Conservation (phyloP, 2,329 filamentous ascomycete genomes). For the Beauveria medogensis region DNA sequence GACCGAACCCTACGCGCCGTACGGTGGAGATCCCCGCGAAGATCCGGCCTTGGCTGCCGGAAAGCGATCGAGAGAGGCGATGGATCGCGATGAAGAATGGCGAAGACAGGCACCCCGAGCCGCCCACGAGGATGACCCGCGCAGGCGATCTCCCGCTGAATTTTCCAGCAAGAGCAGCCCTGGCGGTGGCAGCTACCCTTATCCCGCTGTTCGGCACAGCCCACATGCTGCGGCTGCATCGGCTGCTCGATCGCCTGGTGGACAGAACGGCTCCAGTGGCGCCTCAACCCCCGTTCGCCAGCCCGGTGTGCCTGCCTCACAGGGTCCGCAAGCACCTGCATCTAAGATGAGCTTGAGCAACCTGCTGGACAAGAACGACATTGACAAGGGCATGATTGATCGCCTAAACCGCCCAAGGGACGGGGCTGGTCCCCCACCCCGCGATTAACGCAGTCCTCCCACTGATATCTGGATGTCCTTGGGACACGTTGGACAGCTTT, state of each 20-base stretch:
- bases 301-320: conserved; percentile 16
- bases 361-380: conserved; percentile 44
- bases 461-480: conserved; percentile 8
- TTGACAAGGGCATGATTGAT: conserved; percentile 48
- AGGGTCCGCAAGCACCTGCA: conserved; percentile 18
- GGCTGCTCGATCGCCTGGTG: conserved; percentile 22
- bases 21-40: conserved; percentile 28
- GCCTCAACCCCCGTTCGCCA: conserved; percentile 26
- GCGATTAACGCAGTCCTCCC: background rate
- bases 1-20: conserved; percentile 34
- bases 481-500: background rate
- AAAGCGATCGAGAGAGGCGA: conserved; percentile 29
- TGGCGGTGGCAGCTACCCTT: conserved; percentile 32
- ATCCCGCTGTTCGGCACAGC: conserved; percentile 29
- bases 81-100: conserved; percentile 33
- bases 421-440: conserved; percentile 1
- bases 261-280: conserved; percentile 28
- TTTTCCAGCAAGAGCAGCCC: conserved; percentile 41
- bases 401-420: conserved; percentile 35
- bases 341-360: conserved; percentile 48
- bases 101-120: conserved; percentile 37
- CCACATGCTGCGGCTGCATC: conserved; percentile 17
- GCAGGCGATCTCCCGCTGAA: conserved; percentile 43
- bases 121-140: conserved; percentile 39
- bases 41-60: conserved; percentile 24